Percentiles rank a stretch among this genome's conserved stretches.
Conservation (phyloP, 2,329 filamentous ascomycete genomes). For the Pestalotiopsis sp. region DNA sequence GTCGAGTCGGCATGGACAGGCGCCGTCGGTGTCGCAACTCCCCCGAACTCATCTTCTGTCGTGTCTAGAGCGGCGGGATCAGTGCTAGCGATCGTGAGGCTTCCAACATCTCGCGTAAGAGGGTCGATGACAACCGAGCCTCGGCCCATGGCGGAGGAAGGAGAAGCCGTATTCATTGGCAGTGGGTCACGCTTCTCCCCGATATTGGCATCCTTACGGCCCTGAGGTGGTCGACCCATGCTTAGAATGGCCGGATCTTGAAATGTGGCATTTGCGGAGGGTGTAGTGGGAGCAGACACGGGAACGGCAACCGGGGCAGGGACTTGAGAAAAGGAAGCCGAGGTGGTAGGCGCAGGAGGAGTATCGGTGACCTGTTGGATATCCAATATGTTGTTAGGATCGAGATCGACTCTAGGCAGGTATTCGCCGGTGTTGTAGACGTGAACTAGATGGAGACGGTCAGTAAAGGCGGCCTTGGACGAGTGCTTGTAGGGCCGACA, state of each 20-base stretch:
- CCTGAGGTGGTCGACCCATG: slow-evolving; percentile 47
- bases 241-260: slow-evolving; percentile 85
- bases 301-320: slow-evolving; percentile 12
- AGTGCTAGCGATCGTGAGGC: slow-evolving; percentile 21
- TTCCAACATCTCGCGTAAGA: slow-evolving; percentile 8
- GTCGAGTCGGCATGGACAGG: slow-evolving; percentile 14
- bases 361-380: slow-evolving; percentile 18
- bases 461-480: background rate
- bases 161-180: slow-evolving; percentile 27
- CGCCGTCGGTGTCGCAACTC: slow-evolving; percentile 21
- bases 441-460: slow-evolving; percentile 8
- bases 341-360: slow-evolving; percentile 6
- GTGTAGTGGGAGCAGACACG: slow-evolving; percentile 24
- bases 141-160: slow-evolving; percentile 14
- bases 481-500: background rate
- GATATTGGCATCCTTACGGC: slow-evolving; percentile 31
- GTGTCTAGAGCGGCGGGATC: slow-evolving; percentile 17
- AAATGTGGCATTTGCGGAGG: slow-evolving; percentile 48
- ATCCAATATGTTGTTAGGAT: slow-evolving; percentile 27
- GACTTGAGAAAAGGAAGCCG: background rate
- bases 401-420: slow-evolving; percentile 8
- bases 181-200: slow-evolving; percentile 34
- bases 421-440: slow-evolving; percentile 14
- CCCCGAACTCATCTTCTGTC: slow-evolving; percentile 22
- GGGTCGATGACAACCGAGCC: background rate